A percentile compares a stretch with the other conserved stretches of the same genome.
Evolutionary conservation across 2,329 filamentous ascomycete species (phyloP).

Genomic region (Claviceps lovelessii): DNA sequence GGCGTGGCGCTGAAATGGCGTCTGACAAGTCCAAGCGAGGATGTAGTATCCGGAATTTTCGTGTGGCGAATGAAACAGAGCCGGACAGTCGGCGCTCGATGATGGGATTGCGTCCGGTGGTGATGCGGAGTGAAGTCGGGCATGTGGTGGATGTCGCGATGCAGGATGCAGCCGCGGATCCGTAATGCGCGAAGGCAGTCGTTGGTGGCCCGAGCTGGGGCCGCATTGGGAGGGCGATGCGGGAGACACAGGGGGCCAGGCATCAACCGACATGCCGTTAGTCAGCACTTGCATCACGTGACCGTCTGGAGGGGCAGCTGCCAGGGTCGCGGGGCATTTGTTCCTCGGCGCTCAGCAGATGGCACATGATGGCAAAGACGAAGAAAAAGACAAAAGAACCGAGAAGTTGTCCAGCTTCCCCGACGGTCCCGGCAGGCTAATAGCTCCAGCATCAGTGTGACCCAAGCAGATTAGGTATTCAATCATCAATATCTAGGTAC

Average conservation of each 20-base stretch:
- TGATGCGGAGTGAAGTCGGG: constrained; percentile 8
- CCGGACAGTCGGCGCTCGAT: constrained; percentile 4
- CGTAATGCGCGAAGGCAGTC: not conserved
- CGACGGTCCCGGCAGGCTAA: too few relatives aligned
- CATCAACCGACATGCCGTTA: not conserved
- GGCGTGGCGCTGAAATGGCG: not conserved
- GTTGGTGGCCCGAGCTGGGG: not conserved
- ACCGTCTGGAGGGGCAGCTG: not conserved
- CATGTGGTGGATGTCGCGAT: constrained; percentile 2
- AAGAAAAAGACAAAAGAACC: too few relatives aligned
- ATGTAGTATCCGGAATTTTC: constrained; percentile 8
- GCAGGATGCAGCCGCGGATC: constrained; percentile 1
- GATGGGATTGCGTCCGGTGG: constrained; percentile 7
- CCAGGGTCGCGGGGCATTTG: not conserved
- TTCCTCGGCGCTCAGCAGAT: too few relatives aligned
- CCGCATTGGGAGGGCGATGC: not conserved
- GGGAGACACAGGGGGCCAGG: not conserved
- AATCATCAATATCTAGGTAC: too few relatives aligned
- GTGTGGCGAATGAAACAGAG: constrained; percentile 16
- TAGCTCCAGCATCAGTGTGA: too few relatives aligned
- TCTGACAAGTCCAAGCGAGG: constrained; percentile 9
- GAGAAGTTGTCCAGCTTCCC: not conserved
- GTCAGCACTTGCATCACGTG: constrained; percentile 2
- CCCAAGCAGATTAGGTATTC: too few relatives aligned
- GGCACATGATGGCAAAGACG: too few relatives aligned